Evolutionary conservation across 1,284 basidiomycete species (phyloP).

Genomic region (Violaceomyces palustris): DNA sequence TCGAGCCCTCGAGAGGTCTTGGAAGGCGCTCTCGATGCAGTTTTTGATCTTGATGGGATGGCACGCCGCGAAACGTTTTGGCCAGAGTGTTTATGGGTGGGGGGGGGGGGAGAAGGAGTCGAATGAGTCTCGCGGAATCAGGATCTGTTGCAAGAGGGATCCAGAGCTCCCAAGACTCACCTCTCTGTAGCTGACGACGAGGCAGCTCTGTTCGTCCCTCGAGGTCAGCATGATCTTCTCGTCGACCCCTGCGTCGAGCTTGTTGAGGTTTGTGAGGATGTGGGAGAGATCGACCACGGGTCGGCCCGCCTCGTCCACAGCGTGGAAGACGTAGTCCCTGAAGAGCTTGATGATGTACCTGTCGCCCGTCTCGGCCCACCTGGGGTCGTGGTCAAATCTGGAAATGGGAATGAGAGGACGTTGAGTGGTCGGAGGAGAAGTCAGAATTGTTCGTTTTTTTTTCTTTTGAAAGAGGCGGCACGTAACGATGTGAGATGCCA

Average conservation of each 20-base stretch:
- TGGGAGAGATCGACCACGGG: slow-evolving; percentile 71
- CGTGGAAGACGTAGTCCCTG: slow-evolving; percentile 97
- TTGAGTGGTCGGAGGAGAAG: slow-evolving; percentile 96
- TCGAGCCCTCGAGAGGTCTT: slow-evolving; percentile 33
- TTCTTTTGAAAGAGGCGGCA: too few species aligned
- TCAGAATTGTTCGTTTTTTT: too few species aligned
- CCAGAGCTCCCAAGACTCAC: slow-evolving; percentile 15
- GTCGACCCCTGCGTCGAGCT: slow-evolving; percentile 84
- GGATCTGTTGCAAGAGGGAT: not conserved
- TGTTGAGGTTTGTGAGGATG: slow-evolving; percentile 50
- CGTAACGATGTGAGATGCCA: too few species aligned
- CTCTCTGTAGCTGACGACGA: slow-evolving; percentile 92
- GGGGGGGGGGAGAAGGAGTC: not conserved
- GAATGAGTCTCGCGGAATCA: not conserved
- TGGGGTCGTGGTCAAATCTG: slow-evolving; percentile 86
- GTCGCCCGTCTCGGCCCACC: slow-evolving; percentile 98
- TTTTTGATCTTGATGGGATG: slow-evolving; percentile 30
- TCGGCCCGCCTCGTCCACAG: slow-evolving; percentile 82
- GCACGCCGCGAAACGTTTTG: not conserved
- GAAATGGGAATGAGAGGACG: slow-evolving; percentile 57
- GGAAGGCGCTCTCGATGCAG: slow-evolving; percentile 44
- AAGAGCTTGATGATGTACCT: slow-evolving; percentile 97
- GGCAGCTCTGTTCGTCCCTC: slow-evolving; percentile 88
- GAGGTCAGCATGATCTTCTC: slow-evolving; percentile 92
- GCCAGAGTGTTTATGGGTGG: not conserved